Evolutionary conservation across 1,284 basidiomycete genomes (phyloP).

Genomic region (Entoloma clypeatum): DNA sequence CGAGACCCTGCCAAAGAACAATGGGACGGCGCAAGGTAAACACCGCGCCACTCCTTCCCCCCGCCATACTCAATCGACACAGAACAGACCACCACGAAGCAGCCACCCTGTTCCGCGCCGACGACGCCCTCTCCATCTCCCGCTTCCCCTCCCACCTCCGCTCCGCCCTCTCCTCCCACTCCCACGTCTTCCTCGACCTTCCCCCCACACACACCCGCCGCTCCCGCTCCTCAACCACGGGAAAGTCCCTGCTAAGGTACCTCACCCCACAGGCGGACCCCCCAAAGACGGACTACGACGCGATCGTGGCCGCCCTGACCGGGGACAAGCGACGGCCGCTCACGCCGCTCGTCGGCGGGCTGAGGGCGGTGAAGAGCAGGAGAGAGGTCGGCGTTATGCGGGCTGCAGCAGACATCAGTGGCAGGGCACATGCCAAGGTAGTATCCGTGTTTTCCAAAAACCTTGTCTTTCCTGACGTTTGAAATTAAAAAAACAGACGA

Average conservation of each 20-base stretch:
- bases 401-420: constrained; percentile 73
- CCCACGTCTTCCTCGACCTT: constrained; percentile 40
- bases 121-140: constrained; percentile 62
- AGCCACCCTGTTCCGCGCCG: constrained; percentile 66
- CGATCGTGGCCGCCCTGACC: constrained; percentile 49
- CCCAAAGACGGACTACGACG: constrained; percentile 47
- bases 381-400: constrained; percentile 71
- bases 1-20: constrained; percentile 77
- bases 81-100: constrained; percentile 63
- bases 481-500: constrained; percentile 49
- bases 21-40: constrained; percentile 85
- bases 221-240: constrained; percentile 29
- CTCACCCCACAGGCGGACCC: constrained; percentile 34
- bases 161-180: constrained; percentile 26
- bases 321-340: constrained; percentile 43
- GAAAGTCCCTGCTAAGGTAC: constrained; percentile 48
- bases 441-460: constrained; percentile 5
- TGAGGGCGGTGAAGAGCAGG: constrained; percentile 69
- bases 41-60: constrained; percentile 13
- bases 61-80: neutral
- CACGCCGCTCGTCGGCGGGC: constrained; percentile 54
- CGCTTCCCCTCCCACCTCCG: constrained; percentile 50
- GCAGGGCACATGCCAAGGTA: constrained; percentile 74
- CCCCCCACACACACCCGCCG: constrained; percentile 28
- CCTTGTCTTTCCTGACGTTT: neutral